Conservation (phyloP, 192 early-diverging fungal genomes). For the Coemansia aciculifera region DNA sequence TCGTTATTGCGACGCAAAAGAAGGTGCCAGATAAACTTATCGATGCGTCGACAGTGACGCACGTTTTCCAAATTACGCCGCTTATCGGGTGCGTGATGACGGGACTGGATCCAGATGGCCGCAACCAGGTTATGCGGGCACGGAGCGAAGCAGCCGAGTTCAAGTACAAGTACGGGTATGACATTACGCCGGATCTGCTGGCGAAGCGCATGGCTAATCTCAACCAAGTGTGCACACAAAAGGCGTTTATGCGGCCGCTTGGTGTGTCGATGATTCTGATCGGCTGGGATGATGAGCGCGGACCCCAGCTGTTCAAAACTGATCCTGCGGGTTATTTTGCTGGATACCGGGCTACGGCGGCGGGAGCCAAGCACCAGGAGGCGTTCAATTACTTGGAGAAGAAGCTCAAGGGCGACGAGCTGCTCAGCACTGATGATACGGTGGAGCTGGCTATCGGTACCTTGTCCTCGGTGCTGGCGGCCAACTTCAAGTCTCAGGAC, state of each 20-base stretch:
- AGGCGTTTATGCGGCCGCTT: constrained; percentile 96
- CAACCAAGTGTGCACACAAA: constrained; percentile 99
- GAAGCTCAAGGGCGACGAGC: constrained; percentile 91
- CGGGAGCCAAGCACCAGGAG: constrained; percentile 90
- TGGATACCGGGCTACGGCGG: constrained; percentile 94
- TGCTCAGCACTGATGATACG: constrained; percentile 80
- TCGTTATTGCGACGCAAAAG: constrained; percentile 95
- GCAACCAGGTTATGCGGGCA: constrained; percentile 89
- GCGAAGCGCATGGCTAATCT: constrained; percentile 97
- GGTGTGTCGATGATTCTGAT: constrained; percentile 99
- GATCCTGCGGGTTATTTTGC: constrained; percentile 99
- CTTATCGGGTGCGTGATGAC: constrained; percentile 98
- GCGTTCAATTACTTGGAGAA: constrained; percentile 96
- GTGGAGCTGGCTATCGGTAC: constrained; percentile 97
- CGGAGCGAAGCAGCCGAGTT: constrained; percentile 97
- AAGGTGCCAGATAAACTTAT: constrained; percentile 96
- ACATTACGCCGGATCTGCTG: constrained; percentile 94
- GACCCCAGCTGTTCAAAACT: constrained; percentile 96
- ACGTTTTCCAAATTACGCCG: constrained; percentile 89
- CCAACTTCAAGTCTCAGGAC: constrained; percentile 96
- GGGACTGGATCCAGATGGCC: constrained; percentile 90
- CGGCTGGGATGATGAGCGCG: constrained; percentile 93
- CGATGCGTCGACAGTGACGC: constrained; percentile 90
- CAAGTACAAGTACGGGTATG: constrained; percentile 98
- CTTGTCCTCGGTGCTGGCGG: constrained; percentile 83